Evolutionary conservation across 2,329 filamentous ascomycete genomes (phyloP).

Genomic region (Clarireedia sp.): DNA sequence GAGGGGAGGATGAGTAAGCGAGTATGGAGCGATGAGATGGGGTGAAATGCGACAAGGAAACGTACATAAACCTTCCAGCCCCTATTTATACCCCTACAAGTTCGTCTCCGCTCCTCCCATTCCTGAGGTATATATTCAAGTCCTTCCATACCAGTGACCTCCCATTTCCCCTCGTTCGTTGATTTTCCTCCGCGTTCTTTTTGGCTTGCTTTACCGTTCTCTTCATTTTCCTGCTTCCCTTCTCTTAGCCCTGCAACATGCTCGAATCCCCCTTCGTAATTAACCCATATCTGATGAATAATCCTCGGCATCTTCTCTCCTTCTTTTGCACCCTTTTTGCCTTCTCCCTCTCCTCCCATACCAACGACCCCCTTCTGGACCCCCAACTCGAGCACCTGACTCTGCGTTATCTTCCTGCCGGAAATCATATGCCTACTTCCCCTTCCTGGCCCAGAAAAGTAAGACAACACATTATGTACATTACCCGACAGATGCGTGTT

Average conservation of each 20-base stretch:
- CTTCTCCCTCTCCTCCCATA: too few relatives aligned
- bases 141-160: not conserved
- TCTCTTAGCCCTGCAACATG: not conserved
- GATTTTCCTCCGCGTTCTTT: not conserved
- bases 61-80: not conserved
- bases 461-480: too few relatives aligned
- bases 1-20: not conserved
- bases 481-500: too few relatives aligned
- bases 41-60: not conserved
- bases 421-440: too few relatives aligned
- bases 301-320: not conserved
- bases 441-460: too few relatives aligned
- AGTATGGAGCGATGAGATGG: not conserved
- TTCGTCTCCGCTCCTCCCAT: not conserved
- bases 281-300: slow-evolving; percentile 1
- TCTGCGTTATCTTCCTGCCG: too few relatives aligned
- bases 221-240: too few relatives aligned
- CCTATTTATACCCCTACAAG: not conserved
- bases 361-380: too few relatives aligned
- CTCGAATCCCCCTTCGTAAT: not conserved
- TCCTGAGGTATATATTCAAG: not conserved
- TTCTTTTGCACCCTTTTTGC: too few relatives aligned
- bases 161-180: not conserved
- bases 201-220: not conserved
- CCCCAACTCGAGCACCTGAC: too few relatives aligned